Percentiles rank a stretch among this genome's conserved stretches.
phyloP scores from a whole-genome alignment of 2,329 filamentous ascomycete species.

The Sporothrix protearum region DNA sequence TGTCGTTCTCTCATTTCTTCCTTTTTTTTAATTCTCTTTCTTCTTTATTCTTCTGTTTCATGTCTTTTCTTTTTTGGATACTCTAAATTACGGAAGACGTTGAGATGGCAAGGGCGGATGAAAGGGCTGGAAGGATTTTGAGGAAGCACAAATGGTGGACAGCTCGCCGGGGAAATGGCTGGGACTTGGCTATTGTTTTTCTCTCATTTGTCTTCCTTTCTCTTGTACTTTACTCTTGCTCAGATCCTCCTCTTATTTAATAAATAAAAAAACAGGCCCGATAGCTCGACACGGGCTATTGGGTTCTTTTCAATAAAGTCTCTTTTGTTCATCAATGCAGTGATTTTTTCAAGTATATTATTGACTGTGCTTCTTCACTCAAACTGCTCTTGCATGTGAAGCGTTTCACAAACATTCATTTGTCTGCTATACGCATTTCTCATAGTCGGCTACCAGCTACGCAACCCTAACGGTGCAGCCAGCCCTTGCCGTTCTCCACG shows the following conservation, averaged over 20 bases:
- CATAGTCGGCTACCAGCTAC: background rate
- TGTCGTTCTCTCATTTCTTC: background rate
- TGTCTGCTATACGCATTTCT: background rate
- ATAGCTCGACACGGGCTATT: background rate
- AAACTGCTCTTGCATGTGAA: no score
- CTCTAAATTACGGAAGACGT: background rate
- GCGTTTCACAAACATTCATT: background rate
- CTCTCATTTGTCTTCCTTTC: slow-evolving; percentile 2
- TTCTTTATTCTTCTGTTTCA: background rate
- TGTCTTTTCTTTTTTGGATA: background rate
- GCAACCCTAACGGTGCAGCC: slow-evolving; percentile 32
- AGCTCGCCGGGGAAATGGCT: background rate
- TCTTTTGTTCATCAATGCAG: background rate
- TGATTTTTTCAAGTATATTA: no score
- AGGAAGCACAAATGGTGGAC: background rate
- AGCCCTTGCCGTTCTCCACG: slow-evolving; percentile 36
- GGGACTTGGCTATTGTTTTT: background rate
- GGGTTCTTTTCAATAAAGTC: background rate
- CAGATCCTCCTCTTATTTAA: background rate
- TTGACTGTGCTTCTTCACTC: no score
- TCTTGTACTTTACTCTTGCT: background rate
- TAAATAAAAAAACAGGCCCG: slow-evolving; percentile 5
- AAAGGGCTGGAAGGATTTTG: background rate
- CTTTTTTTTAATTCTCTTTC: background rate
- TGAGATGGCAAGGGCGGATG: background rate